Base-by-base conservation (phyloP, 495 filamentous ascomycete species). In the Hyaloscypha variabilis region DNA sequence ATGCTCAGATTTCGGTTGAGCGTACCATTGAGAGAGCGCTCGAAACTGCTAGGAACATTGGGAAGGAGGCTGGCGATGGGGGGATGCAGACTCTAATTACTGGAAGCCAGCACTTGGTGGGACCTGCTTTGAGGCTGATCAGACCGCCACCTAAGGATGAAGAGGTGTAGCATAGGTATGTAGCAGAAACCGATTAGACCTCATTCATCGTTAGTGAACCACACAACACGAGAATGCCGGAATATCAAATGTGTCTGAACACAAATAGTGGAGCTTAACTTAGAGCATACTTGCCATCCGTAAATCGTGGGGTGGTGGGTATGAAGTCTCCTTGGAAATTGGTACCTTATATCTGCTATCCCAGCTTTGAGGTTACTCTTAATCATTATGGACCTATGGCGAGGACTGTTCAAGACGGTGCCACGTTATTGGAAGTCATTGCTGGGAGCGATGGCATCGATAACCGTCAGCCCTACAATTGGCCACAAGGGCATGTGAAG, bases 1-100 rank as follows among this genome's bases (percentile, higher is more conserved):
- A 39, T 2, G 81, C 88, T 0, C 77, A 87, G 51, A 84, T 92
- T 1, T 75, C 81, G 60, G 90, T 96, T 0, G 79, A 89, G 54
- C 79, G 81, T n/a, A 97, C 88, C 1, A 92, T 98, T 55, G 91
- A 97, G 71, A 93, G 95, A 58, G 93, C 93, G n/a, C 86, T 98
- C 50, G 84, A 82, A 87, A 88, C 4, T 80, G 89, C 46, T 77
- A 80, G 8, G 69, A 92, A 5, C 81, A 81, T 5, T 70, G 73
- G 14, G 66, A 69, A 65, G 67, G 63, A 58, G 42, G 13, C 19
- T 61, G 62, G 34, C 71, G 11, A 25, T 61, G 62, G 28, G 71
- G 74, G 10, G 66, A 71, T 66, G 26, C 58, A 62, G 19, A 72
- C 87, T 5, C 70, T 91, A 24, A 81, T 92, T 46, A 97, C 94